These are phyloP conservation scores for Lanmaoa rubissima DNA, from an alignment of 768 basidiomycete genomes.

Conservation along the genomic window DNA sequence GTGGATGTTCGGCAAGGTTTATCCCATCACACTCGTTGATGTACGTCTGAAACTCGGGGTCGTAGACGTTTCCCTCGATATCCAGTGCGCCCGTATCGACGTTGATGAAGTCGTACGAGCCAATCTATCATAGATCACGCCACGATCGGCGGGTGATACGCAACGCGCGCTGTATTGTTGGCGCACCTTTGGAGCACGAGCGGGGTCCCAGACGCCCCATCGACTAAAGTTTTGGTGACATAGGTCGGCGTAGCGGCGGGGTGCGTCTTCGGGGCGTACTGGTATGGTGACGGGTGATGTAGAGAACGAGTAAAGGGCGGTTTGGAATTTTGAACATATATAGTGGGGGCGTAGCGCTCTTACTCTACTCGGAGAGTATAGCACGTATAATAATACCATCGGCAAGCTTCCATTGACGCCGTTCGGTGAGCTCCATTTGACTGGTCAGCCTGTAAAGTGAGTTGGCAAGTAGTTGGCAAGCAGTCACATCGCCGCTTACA, in stretches of 20 bases:
- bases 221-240: constrained; percentile 1
- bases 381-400: not conserved
- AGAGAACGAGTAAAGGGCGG: not conserved
- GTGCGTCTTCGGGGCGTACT: not conserved
- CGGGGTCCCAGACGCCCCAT: constrained; percentile 8
- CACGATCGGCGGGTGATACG: not conserved
- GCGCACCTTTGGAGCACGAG: not conserved
- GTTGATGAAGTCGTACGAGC: constrained; percentile 30
- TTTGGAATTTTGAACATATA: not conserved
- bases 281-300: not conserved
- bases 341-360: not conserved
- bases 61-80: constrained; percentile 27
- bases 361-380: not conserved
- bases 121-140: not conserved
- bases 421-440: not conserved
- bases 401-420: not conserved
- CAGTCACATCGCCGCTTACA: not conserved
- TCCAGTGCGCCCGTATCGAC: constrained; percentile 26
- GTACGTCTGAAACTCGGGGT: constrained; percentile 11
- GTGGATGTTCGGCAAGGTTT: constrained; percentile 10
- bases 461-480: not conserved
- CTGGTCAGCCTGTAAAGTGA: not conserved
- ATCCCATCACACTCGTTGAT: constrained; percentile 16
- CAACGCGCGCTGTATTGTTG: not conserved
- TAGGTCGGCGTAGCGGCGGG: constrained; percentile 11